Percentiles rank a stretch among this genome's conserved stretches.
These are phyloP conservation scores for Bruguiera hainesii DNA, from an alignment of 441 rosid species.

Conservation along the genomic window DNA sequence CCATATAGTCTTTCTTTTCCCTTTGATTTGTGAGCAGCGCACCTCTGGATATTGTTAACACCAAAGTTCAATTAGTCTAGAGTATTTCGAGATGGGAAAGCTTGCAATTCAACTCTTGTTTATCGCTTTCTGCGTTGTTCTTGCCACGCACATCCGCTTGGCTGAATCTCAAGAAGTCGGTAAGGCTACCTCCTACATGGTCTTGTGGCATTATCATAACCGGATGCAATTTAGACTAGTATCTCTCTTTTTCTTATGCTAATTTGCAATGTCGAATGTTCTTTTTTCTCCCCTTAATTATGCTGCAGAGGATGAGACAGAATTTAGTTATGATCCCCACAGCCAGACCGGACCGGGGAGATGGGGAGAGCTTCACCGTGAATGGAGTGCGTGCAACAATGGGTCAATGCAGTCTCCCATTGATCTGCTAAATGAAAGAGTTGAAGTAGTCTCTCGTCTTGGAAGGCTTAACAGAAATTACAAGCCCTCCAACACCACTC, in stretches of 20 bases:
- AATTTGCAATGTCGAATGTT: neutral
- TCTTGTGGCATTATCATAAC: too few species aligned
- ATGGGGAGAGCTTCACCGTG: constrained; percentile 65
- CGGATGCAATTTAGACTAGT: too few species aligned
- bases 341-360: constrained; percentile 43
- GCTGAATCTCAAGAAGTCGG: neutral
- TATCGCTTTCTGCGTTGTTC: neutral
- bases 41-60: too few species aligned
- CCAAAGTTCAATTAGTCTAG: too few species aligned
- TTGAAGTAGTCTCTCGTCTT: constrained; percentile 44
- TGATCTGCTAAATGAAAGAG: constrained; percentile 53
- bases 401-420: constrained; percentile 85
- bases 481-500: constrained; percentile 48
- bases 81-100: neutral
- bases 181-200: neutral
- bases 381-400: constrained; percentile 63
- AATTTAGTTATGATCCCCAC: constrained; percentile 40
- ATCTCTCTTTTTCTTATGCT: neutral
- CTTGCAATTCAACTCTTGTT: neutral
- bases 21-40: too few species aligned
- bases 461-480: constrained; percentile 49
- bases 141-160: neutral
- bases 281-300: neutral
- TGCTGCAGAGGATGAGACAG: constrained; percentile 53
- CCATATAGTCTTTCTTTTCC: too few species aligned